Conservation (phyloP, 805 yeast genomes). For the Candida boidinii region DNA sequence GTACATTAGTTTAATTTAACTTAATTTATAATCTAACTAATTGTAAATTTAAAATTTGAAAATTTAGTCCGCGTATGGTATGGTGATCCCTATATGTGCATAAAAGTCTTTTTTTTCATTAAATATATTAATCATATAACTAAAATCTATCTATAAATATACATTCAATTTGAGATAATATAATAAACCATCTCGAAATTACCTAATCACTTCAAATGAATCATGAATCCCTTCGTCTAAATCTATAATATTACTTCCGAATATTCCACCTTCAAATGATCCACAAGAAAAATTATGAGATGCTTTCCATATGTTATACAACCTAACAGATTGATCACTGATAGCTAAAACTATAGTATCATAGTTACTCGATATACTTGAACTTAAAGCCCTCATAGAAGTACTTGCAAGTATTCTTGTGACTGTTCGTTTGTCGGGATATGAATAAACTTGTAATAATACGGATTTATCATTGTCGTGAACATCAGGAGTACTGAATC, state of each 20-base stretch:
- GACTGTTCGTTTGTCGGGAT: slow-evolving; percentile 44
- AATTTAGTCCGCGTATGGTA: no score
- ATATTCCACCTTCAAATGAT: slow-evolving; percentile 32
- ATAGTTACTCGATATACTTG: slow-evolving; percentile 58
- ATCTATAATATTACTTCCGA: slow-evolving; percentile 52
- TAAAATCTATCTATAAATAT: no score
- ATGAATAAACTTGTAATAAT: slow-evolving; percentile 53
- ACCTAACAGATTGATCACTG: slow-evolving; percentile 69
- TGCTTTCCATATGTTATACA: slow-evolving; percentile 70
- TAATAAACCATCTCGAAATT: background rate
- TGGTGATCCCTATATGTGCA: no score
- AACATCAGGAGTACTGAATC: slow-evolving; percentile 51
- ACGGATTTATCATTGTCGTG: slow-evolving; percentile 36
- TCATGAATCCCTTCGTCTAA: slow-evolving; percentile 43
- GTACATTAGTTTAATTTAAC: background rate
- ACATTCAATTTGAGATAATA: no score
- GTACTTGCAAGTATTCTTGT: slow-evolving; percentile 46
- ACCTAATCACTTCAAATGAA: slow-evolving; percentile 18
- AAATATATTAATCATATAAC: no score
- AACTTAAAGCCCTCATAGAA: slow-evolving; percentile 52
- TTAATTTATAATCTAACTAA: background rate
- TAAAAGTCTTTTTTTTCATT: no score
- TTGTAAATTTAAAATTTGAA: no score
- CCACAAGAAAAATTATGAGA: no score
- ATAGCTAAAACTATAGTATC: slow-evolving; percentile 62